Evolutionary conservation across 1,139 yeast species (phyloP).

Genomic region (Magnusiomyces paraingens): DNA sequence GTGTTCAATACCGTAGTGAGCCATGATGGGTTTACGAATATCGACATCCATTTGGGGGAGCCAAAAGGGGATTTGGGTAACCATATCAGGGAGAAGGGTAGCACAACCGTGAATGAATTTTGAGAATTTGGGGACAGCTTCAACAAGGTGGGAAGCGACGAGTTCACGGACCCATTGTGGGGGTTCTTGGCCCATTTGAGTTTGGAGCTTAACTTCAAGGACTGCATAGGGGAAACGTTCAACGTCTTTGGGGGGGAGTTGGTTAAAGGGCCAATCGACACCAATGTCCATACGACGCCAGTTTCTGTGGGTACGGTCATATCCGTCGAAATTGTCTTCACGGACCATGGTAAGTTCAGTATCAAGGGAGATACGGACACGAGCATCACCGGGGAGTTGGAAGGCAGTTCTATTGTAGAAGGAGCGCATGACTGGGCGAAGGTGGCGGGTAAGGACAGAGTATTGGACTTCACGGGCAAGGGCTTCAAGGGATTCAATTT

Average conservation of each 20-base stretch:
- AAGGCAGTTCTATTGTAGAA: conserved; percentile 97
- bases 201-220: conserved; percentile 90
- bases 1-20: conserved; percentile 57
- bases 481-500: conserved; percentile 85
- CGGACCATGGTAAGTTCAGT: conserved; percentile 94
- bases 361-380: conserved; percentile 95
- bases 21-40: conserved; percentile 78
- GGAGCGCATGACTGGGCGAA: conserved; percentile 91
- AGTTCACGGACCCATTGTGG: conserved; percentile 95
- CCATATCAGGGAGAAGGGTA: conserved; percentile 72
- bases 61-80: conserved; percentile 90
- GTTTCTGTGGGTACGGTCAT: conserved; percentile 81
- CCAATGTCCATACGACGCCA: conserved; percentile 99
- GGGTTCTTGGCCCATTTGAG: conserved; percentile 97
- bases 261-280: conserved; percentile 89
- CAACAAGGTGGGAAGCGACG: conserved; percentile 86
- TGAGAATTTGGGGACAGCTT: conserved; percentile 96
- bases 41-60: conserved; percentile 96
- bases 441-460: conserved; percentile 70
- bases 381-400: conserved; percentile 97
- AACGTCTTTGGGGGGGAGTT: conserved; percentile 74
- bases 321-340: conserved; percentile 93
- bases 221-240: conserved; percentile 97
- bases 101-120: conserved; percentile 97
- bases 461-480: conserved; percentile 91